Evolutionary conservation across 768 basidiomycete genomes (phyloP).

Genomic region (Hygrocybe punicea): DNA sequence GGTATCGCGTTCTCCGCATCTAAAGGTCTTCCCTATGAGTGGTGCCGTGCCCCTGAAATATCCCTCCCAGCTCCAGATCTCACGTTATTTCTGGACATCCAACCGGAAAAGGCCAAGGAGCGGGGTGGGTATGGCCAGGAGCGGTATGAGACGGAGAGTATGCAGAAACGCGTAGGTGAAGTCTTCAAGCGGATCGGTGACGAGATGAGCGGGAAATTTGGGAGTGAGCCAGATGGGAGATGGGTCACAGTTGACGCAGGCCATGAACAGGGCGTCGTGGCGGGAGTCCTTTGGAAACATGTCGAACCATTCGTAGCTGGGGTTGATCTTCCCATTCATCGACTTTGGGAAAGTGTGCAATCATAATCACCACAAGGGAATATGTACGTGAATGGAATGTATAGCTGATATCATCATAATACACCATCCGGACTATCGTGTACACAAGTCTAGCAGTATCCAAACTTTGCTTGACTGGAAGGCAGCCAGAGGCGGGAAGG

Average conservation of each 20-base stretch:
- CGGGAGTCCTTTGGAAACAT: constrained; percentile 52
- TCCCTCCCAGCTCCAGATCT: constrained; percentile 87
- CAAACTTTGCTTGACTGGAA: neutral
- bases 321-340: constrained; percentile 41
- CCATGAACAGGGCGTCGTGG: constrained; percentile 45
- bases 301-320: constrained; percentile 45
- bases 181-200: constrained; percentile 56
- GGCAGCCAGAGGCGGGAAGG: neutral
- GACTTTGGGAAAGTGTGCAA: constrained; percentile 39
- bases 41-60: constrained; percentile 85
- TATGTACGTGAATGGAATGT: no score
- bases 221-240: constrained; percentile 16
- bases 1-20: constrained; percentile 85
- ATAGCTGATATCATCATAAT: neutral
- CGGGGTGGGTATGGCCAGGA: constrained; percentile 85
- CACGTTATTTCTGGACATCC: constrained; percentile 80
- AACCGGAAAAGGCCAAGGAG: constrained; percentile 59
- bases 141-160: constrained; percentile 77
- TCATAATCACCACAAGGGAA: no score
- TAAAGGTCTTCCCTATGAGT: constrained; percentile 68
- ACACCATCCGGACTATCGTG: no score
- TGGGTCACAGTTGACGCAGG: constrained; percentile 67
- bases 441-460: neutral
- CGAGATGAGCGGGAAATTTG: constrained; percentile 39
- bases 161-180: constrained; percentile 63